Percentiles rank a stretch among this genome's conserved stretches.
Conservation (phyloP, 139 green algal species). For the Chlorella ohadii region DNA sequence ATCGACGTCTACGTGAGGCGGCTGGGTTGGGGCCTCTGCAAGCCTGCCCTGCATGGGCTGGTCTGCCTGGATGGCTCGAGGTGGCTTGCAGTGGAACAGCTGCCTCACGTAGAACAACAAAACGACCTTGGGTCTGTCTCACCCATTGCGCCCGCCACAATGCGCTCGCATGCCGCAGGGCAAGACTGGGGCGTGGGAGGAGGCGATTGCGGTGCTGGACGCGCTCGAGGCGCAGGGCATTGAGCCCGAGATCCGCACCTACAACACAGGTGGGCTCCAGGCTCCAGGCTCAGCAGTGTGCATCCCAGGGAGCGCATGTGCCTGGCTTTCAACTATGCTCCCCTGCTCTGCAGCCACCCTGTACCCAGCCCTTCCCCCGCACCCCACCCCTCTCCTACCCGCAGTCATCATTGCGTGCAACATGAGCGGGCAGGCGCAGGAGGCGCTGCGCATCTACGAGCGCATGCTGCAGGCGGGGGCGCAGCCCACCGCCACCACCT, state of each 20-base stretch:
- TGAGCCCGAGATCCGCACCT: conserved; percentile 84
- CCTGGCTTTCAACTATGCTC: too few species aligned
- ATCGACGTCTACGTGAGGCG: conserved; percentile 63
- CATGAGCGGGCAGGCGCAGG: conserved; percentile 55
- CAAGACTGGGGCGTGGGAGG: conserved; percentile 77
- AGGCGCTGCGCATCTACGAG: conserved; percentile 81
- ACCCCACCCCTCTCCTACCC: not conserved
- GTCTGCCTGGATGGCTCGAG: too few species aligned
- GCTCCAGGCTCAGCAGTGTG: not conserved
- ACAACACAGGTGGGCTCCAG: conserved; percentile 73
- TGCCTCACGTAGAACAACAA: too few species aligned
- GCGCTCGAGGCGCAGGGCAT: conserved; percentile 60
- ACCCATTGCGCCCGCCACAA: too few species aligned
- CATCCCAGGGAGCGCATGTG: too few species aligned
- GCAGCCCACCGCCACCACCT: conserved; percentile 83
- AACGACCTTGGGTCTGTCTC: too few species aligned
- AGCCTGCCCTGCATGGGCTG: too few species aligned
- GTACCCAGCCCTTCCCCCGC: not conserved
- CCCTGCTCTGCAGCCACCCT: too few species aligned
- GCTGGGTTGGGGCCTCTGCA: too few species aligned
- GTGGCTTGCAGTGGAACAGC: too few species aligned
- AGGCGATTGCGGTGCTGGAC: conserved; percentile 59
- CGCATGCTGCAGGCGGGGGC: conserved; percentile 79
- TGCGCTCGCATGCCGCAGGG: conserved; percentile 17
- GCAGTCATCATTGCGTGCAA: conserved; percentile 68